Evolutionary conservation across 2,329 filamentous ascomycete species (phyloP), one percentile per base, ranked within the genome.

Genomic region (Achaetomium macrosporum): DNA sequence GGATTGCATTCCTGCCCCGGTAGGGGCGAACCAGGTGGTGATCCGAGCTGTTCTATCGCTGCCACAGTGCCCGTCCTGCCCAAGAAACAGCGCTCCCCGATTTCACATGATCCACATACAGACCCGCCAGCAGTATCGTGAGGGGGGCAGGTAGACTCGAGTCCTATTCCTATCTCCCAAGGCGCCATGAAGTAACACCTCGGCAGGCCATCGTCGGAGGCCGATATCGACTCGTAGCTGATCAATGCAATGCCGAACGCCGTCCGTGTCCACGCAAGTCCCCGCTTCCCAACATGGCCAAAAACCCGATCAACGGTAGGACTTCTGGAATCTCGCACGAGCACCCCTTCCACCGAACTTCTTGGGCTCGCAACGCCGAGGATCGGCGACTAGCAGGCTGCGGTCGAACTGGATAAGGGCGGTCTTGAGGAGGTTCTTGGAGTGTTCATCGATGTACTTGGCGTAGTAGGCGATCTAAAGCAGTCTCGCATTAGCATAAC

Each of bases 381-480:
- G 96, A 79, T 99, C 93, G 76, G 93, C 93, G 69, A 99, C 93
- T 71, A 99, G 88, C 65, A 99, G 87, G 73, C 64, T 69, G 58
- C 68, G 68, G 67, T 70, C 68, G 65, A 68, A 99, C 75, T 90
- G 84, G 71, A 92, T 88, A 67, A 99, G 85, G 66, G 89, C 88
- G 79, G 92, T 87, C 90, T 97, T 99, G 72, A 99, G 84, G 78
- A 90, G 83, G 85, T 97, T 96, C 88, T 99, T 99, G 81, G 88
- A 90, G 88, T 97, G 91, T 88, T 99, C 93, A 73, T 99, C 93
- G 77, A 97, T 90, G 81, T 86, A 99, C 84, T 99, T 96, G 82
- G 96, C 92, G 88, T 96, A 97, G 87, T 96, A 96, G 76, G 90
- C 87, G 44, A 63, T 54, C 61, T 63, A 41, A 13, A 53, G 20